Conservation (phyloP, 352 stramenopile genomes). For the Salisapilia sapeloensis region DNA sequence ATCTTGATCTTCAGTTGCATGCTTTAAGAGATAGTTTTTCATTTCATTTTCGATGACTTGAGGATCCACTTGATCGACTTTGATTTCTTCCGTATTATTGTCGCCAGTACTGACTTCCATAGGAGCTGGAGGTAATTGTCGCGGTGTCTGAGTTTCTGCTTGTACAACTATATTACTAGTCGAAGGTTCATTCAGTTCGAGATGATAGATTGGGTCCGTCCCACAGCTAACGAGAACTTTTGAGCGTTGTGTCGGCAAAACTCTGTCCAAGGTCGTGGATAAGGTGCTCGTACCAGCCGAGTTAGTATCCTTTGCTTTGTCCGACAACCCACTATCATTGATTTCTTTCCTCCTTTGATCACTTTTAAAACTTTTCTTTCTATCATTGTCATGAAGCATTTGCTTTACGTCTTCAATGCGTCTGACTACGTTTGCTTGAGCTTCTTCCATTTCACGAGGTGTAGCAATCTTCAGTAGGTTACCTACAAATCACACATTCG, state of each 20-base stretch:
- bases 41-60: constrained; percentile 29
- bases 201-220: constrained; percentile 34
- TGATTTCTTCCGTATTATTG: constrained; percentile 2
- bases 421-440: constrained; percentile 24
- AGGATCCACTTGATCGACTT: constrained; percentile 8
- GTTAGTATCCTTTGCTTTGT: too few relatives aligned
- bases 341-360: constrained; percentile 1
- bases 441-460: constrained; percentile 22
- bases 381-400: constrained; percentile 9
- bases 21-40: constrained; percentile 25
- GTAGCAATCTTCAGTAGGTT: constrained; percentile 26
- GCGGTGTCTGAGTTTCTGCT: constrained; percentile 33
- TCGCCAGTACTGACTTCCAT: constrained; percentile 7
- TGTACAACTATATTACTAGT: too few relatives aligned
- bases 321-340: too few relatives aligned
- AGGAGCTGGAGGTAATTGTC: constrained; percentile 13
- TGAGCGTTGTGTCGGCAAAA: constrained; percentile 2
- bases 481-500: constrained; percentile 4
- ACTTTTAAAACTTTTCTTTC: not conserved
- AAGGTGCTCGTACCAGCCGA: too few relatives aligned
- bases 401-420: constrained; percentile 40
- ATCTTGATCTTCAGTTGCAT: constrained; percentile 7
- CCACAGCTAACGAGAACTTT: constrained; percentile 16
- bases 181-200: too few relatives aligned
- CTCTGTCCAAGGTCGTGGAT: constrained; percentile 1